Evolutionary conservation across 345 rosid genomes (phyloP), one percentile per base, ranked within the genome.

Genomic region (Odontarrhena argentea): DNA sequence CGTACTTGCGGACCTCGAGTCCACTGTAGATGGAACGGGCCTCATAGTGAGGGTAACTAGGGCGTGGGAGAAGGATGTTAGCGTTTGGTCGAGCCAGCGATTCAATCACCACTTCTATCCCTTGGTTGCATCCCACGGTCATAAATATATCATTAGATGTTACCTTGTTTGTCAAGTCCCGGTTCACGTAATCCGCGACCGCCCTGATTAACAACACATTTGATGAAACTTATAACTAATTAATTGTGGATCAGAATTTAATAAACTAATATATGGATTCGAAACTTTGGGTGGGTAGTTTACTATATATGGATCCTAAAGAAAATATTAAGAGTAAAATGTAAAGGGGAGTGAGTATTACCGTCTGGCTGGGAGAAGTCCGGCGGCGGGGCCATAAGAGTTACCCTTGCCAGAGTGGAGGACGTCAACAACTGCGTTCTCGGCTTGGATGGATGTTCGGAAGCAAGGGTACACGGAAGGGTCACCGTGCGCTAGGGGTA

Each of bases 401-500:
- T 87, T 87, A 68, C 67, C 81, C 65, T 84, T 49, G 9, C 76
- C 83, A 9, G 89, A 83, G 9, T 71, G 73, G 7, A 89, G 18
- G 25, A 87, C 73, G 13, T 80, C 76, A 8, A 67, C 43, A 0
- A 85, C 12, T n/a, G 89, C 91, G 45, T 87, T 81, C 59, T 77
- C 91, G 0, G 82, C 94, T 3, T 5, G 70, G n/a, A 70, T 38
- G 13, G 77, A 9, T 2, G 91, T 83, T 5, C 82, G 77, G 60
- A 81, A 87, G 75, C 81, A 71, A 3, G 88, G 83, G 63, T 82
- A 84, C 9, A 43, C 67, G 8, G 96, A 82, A 45, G 94, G 91
- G 56, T 89, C 89, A 30, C 96, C 94, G 25, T 81, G 87, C 8
- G 80, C 89, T 2, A 87, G 81, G 18, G 84, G 85, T 25, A 87